Evolutionary conservation across 164 flowering plant genomes (phyloP).

Genomic region (Sedum album): DNA sequence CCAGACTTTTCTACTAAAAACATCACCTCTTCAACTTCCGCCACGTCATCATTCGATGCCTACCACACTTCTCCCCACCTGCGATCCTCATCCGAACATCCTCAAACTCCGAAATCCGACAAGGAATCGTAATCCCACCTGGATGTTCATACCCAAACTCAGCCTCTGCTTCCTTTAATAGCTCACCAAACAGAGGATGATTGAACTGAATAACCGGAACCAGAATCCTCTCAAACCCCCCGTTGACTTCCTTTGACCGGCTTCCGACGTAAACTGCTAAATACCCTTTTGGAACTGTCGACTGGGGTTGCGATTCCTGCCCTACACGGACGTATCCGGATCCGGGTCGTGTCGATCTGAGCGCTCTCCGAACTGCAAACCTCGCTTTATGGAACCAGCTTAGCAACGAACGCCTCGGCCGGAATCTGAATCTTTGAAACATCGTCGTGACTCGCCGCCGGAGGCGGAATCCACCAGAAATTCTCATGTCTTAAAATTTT

Average conservation of each 20-base stretch:
- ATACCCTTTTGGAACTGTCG: conserved; percentile 38
- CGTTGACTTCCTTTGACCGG: conserved; percentile 10
- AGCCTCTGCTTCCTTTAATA: too few relatives aligned
- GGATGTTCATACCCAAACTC: conserved; percentile 53
- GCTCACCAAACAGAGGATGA: conserved; percentile 51
- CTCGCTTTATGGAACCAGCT: background rate
- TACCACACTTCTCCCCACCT: conserved; percentile 18
- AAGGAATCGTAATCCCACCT: conserved; percentile 53
- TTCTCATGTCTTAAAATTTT: background rate
- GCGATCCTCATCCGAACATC: conserved; percentile 36
- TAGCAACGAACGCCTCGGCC: background rate
- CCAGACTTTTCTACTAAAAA: too few relatives aligned
- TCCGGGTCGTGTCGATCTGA: background rate
- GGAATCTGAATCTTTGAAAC: background rate
- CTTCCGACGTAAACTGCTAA: conserved; percentile 50
- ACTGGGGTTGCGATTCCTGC: background rate
- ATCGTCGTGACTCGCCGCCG: background rate
- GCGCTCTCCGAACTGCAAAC: background rate
- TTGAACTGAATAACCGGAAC: conserved; percentile 55
- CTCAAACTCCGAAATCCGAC: conserved; percentile 47
- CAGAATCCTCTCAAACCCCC: conserved; percentile 29
- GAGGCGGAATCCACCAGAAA: background rate
- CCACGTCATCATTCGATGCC: conserved; percentile 3
- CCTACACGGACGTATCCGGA: background rate
- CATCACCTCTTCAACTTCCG: background rate